Conservation (phyloP, 345 rosid genomes). For the Schrenkiella parvula region DNA sequence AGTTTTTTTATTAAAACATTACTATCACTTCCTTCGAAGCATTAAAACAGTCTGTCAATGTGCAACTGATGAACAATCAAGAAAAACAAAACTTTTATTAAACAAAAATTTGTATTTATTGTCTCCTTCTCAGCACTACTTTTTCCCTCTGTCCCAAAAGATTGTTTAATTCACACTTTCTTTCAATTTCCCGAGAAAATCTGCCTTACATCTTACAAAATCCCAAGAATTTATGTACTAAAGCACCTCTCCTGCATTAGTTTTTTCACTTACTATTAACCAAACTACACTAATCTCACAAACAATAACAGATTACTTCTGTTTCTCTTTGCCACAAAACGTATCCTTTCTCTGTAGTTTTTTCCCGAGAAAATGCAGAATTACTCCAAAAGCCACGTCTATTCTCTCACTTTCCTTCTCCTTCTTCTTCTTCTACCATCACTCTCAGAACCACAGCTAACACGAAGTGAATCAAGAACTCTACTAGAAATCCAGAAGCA, state of each 20-base stretch:
- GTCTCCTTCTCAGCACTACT: slow-evolving; percentile 1
- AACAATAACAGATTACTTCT: neutral
- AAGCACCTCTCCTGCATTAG: slow-evolving; percentile 13
- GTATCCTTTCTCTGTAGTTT: neutral
- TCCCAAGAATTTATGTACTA: slow-evolving; percentile 23
- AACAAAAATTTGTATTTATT: slow-evolving; percentile 11
- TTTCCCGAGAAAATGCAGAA: slow-evolving; percentile 21
- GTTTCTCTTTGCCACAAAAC: slow-evolving; percentile 4
- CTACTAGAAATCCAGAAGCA: slow-evolving; percentile 65
- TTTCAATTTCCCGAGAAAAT: slow-evolving; percentile 19
- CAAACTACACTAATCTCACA: neutral
- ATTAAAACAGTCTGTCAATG: slow-evolving; percentile 31
- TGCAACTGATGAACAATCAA: slow-evolving; percentile 5
- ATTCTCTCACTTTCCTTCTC: slow-evolving; percentile 27
- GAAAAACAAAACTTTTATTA: neutral
- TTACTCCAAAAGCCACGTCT: neutral
- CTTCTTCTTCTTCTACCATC: slow-evolving; percentile 27
- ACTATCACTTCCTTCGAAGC: slow-evolving; percentile 17
- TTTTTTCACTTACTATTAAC: neutral
- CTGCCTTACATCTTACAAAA: slow-evolving; percentile 1
- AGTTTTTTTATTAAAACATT: neutral
- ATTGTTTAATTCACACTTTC: neutral
- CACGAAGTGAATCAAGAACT: slow-evolving; percentile 48
- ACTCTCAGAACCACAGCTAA: slow-evolving; percentile 48
- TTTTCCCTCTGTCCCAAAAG: slow-evolving; percentile 6